phyloP scores from a whole-genome alignment of 805 yeast genomes.

The Scheffersomyces lignosus region DNA sequence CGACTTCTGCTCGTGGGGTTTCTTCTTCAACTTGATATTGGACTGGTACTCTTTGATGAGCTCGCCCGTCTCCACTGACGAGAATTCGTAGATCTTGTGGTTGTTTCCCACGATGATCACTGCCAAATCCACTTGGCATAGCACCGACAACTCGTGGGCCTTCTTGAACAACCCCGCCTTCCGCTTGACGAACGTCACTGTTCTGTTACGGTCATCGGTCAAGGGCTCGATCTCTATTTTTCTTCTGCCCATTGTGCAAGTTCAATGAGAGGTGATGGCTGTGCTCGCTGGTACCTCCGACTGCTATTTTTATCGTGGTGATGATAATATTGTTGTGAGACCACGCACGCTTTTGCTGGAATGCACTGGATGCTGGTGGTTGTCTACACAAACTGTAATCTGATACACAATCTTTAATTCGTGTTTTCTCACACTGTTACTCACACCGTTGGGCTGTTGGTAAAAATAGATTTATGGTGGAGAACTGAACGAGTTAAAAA shows the following conservation, averaged over 20 bases:
- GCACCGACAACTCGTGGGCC: slow-evolving; percentile 81
- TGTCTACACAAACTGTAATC: no score
- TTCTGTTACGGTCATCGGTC: slow-evolving; percentile 81
- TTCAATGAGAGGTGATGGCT: no score
- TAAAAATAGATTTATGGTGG: no score
- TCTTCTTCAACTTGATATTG: slow-evolving; percentile 5
- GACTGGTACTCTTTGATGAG: slow-evolving; percentile 17
- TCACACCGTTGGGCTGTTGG: no score
- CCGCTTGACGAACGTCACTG: slow-evolving; percentile 87
- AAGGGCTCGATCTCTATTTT: slow-evolving; percentile 92
- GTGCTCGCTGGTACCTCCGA: no score
- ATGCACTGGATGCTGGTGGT: no score
- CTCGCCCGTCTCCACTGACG: slow-evolving; percentile 60
- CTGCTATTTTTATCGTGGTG: no score
- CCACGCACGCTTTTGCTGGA: no score
- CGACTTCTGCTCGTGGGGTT: slow-evolving; percentile 57
- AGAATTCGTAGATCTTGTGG: slow-evolving; percentile 81
- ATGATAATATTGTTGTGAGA: no score
- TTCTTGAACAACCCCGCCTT: slow-evolving; percentile 92
- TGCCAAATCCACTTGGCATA: slow-evolving; percentile 92
- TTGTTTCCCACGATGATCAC: slow-evolving; percentile 83
- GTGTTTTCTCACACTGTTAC: no score
- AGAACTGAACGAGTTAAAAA: no score
- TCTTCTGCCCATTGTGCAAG: slow-evolving; percentile 81
- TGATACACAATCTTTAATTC: no score